These are phyloP conservation scores for Ilyonectria mors-panacis DNA, from an alignment of 2,329 filamentous ascomycete genomes.

Conservation along the genomic window DNA sequence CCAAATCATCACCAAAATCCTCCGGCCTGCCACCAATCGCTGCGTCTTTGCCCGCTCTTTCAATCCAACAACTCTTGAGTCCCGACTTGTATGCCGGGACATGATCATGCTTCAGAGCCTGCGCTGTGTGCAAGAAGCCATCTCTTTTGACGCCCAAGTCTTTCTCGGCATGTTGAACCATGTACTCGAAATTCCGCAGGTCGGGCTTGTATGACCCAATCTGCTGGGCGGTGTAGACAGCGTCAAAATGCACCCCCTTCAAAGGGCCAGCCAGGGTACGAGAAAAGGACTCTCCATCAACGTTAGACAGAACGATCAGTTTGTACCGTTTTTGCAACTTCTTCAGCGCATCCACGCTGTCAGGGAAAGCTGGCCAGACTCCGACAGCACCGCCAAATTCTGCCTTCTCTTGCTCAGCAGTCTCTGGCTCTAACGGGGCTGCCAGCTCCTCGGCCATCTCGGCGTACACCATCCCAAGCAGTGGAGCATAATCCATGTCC, in stretches of 20 bases:
- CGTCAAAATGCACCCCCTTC: slow-evolving; percentile 67
- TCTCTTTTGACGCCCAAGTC: slow-evolving; percentile 68
- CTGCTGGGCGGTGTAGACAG: slow-evolving; percentile 76
- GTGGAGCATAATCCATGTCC: slow-evolving; percentile 68
- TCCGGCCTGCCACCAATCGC: slow-evolving; percentile 58
- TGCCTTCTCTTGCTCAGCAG: slow-evolving; percentile 50
- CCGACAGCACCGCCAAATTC: slow-evolving; percentile 67
- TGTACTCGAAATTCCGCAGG: slow-evolving; percentile 73
- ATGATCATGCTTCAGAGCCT: slow-evolving; percentile 79
- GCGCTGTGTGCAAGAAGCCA: slow-evolving; percentile 76
- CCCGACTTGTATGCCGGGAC: slow-evolving; percentile 71
- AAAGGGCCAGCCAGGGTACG: slow-evolving; percentile 60
- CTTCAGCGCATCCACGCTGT: slow-evolving; percentile 68
- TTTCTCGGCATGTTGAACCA: slow-evolving; percentile 67
- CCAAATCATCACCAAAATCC: slow-evolving; percentile 66
- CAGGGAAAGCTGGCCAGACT: slow-evolving; percentile 69
- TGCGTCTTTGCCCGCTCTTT: slow-evolving; percentile 52
- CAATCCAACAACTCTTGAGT: slow-evolving; percentile 73
- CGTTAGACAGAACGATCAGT: slow-evolving; percentile 69
- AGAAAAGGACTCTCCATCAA: slow-evolving; percentile 66
- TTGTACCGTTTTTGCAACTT: slow-evolving; percentile 66
- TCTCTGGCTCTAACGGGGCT: slow-evolving; percentile 50
- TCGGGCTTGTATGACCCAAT: slow-evolving; percentile 80
- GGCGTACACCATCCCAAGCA: slow-evolving; percentile 65
- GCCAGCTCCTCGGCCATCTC: slow-evolving; percentile 60